Percentiles rank a stretch among this genome's conserved stretches.
Evolutionary conservation across 257 asterid genomes (phyloP).

Genomic region (Solanum peruvianum): DNA sequence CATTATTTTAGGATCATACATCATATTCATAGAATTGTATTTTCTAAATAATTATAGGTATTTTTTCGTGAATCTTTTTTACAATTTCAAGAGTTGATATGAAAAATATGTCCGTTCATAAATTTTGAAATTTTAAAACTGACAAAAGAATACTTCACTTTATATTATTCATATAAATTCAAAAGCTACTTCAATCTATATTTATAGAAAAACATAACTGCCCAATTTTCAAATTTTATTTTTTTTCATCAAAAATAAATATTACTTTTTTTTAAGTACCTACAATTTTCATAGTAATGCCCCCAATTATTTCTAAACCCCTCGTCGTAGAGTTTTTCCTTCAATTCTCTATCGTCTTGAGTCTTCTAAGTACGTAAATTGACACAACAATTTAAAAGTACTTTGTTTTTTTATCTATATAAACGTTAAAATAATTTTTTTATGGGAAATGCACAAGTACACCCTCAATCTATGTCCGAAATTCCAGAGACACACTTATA

Average conservation of each 20-base stretch:
- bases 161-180: neutral
- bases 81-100: neutral
- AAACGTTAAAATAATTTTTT: no score
- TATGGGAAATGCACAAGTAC: neutral
- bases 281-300: neutral
- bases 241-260: no score
- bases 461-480: no score
- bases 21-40: neutral
- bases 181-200: no score
- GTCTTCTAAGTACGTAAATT: neutral
- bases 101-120: no score
- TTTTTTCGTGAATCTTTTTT: no score
- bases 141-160: no score
- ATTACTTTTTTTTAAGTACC: no score
- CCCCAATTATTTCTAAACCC: neutral
- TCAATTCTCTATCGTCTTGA: neutral
- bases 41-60: neutral
- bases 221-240: neutral
- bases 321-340: neutral
- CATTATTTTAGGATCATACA: neutral
- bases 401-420: neutral
- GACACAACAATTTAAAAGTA: neutral
- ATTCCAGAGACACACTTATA: no score
- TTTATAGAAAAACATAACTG: no score
- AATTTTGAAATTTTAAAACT: no score